Conservation (phyloP, 2,329 filamentous ascomycete species). For the Pseudogymnoascus sp. region DNA sequence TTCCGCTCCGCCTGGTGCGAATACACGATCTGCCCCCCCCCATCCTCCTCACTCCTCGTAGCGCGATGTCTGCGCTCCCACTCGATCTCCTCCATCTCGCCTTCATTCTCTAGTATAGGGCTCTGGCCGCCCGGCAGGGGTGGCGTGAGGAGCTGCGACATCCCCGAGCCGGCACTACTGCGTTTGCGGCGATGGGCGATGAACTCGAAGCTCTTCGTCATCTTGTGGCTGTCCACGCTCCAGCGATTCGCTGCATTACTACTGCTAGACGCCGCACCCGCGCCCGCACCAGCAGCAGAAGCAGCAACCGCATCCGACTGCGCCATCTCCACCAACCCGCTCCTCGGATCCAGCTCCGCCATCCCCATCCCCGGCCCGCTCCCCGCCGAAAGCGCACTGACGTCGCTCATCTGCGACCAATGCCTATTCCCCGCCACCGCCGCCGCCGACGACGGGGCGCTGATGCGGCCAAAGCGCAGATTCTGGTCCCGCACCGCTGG, state of each 20-base stretch:
- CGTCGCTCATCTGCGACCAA: neutral
- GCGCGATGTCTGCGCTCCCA: neutral
- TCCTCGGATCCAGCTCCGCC: neutral
- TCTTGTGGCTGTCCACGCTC: neutral
- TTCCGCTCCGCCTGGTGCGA: neutral
- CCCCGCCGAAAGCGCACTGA: neutral
- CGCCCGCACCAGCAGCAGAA: neutral
- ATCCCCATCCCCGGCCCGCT: neutral
- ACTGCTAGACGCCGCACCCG: no score
- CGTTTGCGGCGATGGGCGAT: neutral
- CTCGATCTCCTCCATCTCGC: neutral
- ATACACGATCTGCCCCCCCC: neutral
- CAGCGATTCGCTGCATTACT: neutral
- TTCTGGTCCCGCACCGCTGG: slow-evolving; percentile 11
- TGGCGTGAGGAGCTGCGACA: neutral
- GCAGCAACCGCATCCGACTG: neutral
- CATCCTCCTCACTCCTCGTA: neutral
- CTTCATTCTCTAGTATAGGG: neutral
- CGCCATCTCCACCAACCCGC: neutral
- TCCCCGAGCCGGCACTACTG: neutral
- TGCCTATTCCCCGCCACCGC: neutral
- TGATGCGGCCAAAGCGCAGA: slow-evolving; percentile 10
- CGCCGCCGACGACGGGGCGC: neutral
- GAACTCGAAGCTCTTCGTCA: neutral
- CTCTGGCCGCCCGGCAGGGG: neutral